These are phyloP conservation scores for Nothopassalora personata DNA, from an alignment of 2,329 filamentous ascomycete species.

Conservation along the genomic window DNA sequence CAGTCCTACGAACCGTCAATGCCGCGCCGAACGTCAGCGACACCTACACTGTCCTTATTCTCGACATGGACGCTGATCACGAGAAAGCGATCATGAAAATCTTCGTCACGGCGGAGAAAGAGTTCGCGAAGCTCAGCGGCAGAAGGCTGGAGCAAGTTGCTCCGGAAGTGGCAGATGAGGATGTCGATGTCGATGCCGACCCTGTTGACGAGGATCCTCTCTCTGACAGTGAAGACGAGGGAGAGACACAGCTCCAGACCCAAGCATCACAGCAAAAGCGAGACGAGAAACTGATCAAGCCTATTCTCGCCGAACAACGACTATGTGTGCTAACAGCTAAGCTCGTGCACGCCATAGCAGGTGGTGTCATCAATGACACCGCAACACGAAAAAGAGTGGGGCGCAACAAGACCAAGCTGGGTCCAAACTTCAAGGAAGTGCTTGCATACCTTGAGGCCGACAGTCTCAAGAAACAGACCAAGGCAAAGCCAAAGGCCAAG, in stretches of 20 bases:
- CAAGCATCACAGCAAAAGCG: slow-evolving; percentile 52
- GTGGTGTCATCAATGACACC: slow-evolving; percentile 64
- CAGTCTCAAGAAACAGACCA: slow-evolving; percentile 46
- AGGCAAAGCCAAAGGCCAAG: slow-evolving; percentile 33
- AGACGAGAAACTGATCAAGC: slow-evolving; percentile 50
- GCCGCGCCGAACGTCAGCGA: slow-evolving; percentile 35
- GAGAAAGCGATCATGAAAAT: slow-evolving; percentile 66
- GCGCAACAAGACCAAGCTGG: slow-evolving; percentile 74
- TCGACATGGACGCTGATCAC: slow-evolving; percentile 60
- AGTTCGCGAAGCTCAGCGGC: slow-evolving; percentile 62
- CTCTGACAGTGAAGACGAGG: slow-evolving; percentile 36
- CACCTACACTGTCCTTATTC: slow-evolving; percentile 48
- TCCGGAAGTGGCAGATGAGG: slow-evolving; percentile 46
- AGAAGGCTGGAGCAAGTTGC: slow-evolving; percentile 27
- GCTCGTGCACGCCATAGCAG: slow-evolving; percentile 73
- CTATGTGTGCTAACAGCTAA: slow-evolving; percentile 83
- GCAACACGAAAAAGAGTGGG: slow-evolving; percentile 66
- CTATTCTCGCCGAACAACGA: slow-evolving; percentile 74
- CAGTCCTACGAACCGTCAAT: slow-evolving; percentile 50
- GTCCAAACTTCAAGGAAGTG: slow-evolving; percentile 79
- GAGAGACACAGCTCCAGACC: slow-evolving; percentile 40
- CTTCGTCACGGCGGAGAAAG: slow-evolving; percentile 70
- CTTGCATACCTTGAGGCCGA: slow-evolving; percentile 71
- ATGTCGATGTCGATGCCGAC: slow-evolving; percentile 42
- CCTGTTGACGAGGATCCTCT: slow-evolving; percentile 25